Base-by-base conservation (phyloP, 495 filamentous ascomycete genomes). In the Penicillium fimorum region DNA sequence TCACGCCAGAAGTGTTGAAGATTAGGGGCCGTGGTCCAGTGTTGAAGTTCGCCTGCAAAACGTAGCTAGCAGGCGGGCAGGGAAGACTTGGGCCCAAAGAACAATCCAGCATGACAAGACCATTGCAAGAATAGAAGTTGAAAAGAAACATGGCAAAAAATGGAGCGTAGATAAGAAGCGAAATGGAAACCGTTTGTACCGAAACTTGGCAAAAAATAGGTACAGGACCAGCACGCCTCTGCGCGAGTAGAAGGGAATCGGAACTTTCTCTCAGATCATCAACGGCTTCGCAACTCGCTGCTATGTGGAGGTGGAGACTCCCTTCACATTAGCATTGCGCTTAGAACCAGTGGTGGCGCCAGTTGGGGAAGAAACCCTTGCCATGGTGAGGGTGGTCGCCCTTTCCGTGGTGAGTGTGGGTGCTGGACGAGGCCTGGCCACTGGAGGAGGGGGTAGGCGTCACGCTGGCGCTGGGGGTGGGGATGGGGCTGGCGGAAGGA, bases 401-500 rank as follows among this genome's bases (percentile, higher is more conserved):
- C n/a, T n/a, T n/a, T n/a, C n/a, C n/a, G n/a, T n/a, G n/a, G n/a
- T n/a, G n/a, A n/a, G n/a, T n/a, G n/a, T n/a, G n/a, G n/a, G n/a
- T n/a, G 20, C 7, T 46, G 69, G 68, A 61, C 66, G 62, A 43
- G 25, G 45, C 53, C 35, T 57, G 52, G 58, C 55, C 53, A 61
- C 53, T 52, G 29, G 53, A 24, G 13, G 37, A 29, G 37, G 58
- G 48, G 18, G 51, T 50, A 32, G 55, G 52, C 44, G 22, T 25
- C 17, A 47, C 12, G 42, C 71, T 73, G 50, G 70, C 58, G 4
- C 10, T 33, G 61, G 78, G 74, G 56, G 71, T 71, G 24, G 70
- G 71, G 24, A 69, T 33, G 61, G 78, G 74, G 56, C 72, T 71
- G 24, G 70, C 72, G 24, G 70, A 71, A 42, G 73, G 64, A 15